Evolutionary conservation across 2,329 filamentous ascomycete species (phyloP).

Genomic region (Sporothrix curviconia): DNA sequence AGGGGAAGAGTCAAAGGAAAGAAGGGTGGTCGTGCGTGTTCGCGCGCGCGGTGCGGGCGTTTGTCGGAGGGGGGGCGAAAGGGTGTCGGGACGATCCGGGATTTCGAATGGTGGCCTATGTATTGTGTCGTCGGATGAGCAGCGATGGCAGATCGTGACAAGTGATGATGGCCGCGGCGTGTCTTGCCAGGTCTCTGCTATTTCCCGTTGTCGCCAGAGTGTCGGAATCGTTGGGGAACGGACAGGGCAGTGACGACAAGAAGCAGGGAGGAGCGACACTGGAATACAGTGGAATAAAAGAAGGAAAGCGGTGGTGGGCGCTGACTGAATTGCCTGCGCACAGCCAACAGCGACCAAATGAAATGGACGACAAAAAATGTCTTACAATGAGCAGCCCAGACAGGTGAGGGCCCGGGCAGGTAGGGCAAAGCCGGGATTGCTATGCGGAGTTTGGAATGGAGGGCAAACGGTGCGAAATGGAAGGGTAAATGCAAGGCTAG

Average conservation of each 20-base stretch:
- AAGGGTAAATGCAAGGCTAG: conserved; percentile 9
- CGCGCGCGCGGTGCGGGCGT: too few species aligned
- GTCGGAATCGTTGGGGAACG: not conserved
- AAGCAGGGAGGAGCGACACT: not conserved
- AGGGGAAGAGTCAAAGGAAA: too few species aligned
- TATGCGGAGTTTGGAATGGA: not conserved
- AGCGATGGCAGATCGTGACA: not conserved
- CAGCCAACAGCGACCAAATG: too few species aligned
- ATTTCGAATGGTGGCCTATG: too few species aligned
- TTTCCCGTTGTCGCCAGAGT: not conserved
- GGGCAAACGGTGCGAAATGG: conserved; percentile 1
- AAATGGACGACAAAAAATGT: conserved; percentile 1
- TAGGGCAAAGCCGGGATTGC: not conserved
- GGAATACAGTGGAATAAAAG: too few species aligned
- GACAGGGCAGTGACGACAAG: not conserved
- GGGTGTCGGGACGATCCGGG: too few species aligned
- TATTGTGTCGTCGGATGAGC: too few species aligned
- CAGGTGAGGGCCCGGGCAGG: not conserved
- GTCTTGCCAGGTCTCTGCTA: too few species aligned
- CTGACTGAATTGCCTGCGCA: conserved; percentile 2
- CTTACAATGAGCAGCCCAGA: not conserved
- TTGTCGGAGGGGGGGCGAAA: too few species aligned
- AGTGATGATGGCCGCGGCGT: too few species aligned
- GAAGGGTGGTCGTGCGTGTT: too few species aligned
- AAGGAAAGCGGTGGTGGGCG: not conserved